These are phyloP conservation scores for Trichoderma cornu-damae DNA, from an alignment of 2,329 filamentous ascomycete species.

Conservation along the genomic window DNA sequence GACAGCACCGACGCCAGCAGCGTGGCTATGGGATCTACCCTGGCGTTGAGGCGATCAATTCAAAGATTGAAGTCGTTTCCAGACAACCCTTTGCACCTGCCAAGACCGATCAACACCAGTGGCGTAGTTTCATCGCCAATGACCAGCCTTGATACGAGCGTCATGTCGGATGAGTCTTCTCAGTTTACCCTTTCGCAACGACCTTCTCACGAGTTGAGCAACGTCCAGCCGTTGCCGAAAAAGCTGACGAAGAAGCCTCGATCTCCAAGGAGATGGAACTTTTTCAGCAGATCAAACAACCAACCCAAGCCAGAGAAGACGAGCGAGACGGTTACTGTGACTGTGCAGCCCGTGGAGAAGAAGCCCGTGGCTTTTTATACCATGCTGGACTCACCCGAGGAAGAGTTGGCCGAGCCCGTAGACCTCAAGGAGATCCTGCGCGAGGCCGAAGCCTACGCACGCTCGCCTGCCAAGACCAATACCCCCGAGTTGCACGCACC, in stretches of 20 bases:
- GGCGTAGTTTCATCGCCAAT: constrained; percentile 44
- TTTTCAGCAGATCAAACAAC: constrained; percentile 54
- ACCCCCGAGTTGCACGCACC: not conserved
- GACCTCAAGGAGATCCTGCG: constrained; percentile 44
- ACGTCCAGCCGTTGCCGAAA: constrained; percentile 37
- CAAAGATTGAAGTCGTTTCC: constrained; percentile 46
- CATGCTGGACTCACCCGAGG: constrained; percentile 56
- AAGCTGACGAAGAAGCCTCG: constrained; percentile 52
- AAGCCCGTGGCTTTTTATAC: constrained; percentile 57
- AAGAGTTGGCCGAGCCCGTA: constrained; percentile 42
- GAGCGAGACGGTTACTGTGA: constrained; percentile 39
- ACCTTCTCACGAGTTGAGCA: constrained; percentile 29
- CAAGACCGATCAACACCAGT: constrained; percentile 48
- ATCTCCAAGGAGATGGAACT: constrained; percentile 58
- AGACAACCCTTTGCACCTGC: constrained; percentile 43
- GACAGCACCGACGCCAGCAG: constrained; percentile 54
- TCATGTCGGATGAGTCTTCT: constrained; percentile 54
- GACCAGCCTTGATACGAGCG: constrained; percentile 52
- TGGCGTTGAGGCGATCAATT: constrained; percentile 52
- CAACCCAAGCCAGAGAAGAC: constrained; percentile 35
- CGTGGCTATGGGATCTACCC: constrained; percentile 42
- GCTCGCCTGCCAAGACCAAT: constrained; percentile 20
- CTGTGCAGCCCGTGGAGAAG: constrained; percentile 45
- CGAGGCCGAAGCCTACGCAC: constrained; percentile 40
- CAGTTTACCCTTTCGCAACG: constrained; percentile 37